Conservation (phyloP, 2,329 filamentous ascomycete genomes). For the Penicillium sp. region DNA sequence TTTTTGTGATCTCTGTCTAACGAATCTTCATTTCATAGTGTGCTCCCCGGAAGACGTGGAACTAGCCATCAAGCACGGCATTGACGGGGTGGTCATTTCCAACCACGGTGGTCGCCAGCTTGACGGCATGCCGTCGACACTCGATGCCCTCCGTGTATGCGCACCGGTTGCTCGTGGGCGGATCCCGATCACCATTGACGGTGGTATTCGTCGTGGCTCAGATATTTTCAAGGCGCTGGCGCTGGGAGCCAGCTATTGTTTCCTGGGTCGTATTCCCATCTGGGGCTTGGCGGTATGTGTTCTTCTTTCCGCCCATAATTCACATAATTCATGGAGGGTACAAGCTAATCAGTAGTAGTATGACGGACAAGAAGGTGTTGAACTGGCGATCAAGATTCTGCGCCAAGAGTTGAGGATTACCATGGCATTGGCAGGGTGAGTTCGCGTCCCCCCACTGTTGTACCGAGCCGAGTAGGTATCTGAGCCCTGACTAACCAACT, state of each 20-base stretch:
- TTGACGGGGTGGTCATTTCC: constrained; percentile 47
- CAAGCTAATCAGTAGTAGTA: constrained; percentile 29
- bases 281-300: constrained; percentile 25
- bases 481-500: background rate
- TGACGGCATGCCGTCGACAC: constrained; percentile 46
- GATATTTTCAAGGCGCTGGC: constrained; percentile 49
- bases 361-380: constrained; percentile 44
- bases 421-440: constrained; percentile 43
- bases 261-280: constrained; percentile 39
- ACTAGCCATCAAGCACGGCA: constrained; percentile 42
- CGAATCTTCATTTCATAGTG: constrained; percentile 19
- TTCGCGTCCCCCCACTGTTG: background rate
- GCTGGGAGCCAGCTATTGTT: constrained; percentile 42
- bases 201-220: constrained; percentile 43
- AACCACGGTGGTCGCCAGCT: constrained; percentile 50
- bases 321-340: background rate
- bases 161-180: constrained; percentile 38
- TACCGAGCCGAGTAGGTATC: background rate
- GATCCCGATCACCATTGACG: constrained; percentile 44
- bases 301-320: background rate
- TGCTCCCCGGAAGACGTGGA: constrained; percentile 44
- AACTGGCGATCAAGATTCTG: constrained; percentile 42
- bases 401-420: constrained; percentile 40
- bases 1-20: constrained; percentile 4
- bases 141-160: constrained; percentile 43